Conservation (phyloP, 2,329 filamentous ascomycete species). For the Xylariaceae sp. region DNA sequence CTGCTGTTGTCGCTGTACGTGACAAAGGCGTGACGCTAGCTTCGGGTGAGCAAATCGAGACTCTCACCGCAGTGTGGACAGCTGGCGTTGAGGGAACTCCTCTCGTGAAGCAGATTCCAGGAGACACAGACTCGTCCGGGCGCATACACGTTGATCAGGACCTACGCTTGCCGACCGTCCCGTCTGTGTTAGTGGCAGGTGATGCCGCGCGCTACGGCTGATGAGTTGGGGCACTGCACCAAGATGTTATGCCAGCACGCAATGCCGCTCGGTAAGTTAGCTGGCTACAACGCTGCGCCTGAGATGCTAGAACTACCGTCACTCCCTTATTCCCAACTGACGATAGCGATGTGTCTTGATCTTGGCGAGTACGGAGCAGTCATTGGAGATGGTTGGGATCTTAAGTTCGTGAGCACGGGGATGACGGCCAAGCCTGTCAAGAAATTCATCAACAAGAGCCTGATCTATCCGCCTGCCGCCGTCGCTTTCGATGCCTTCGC, state of each 20-base stretch:
- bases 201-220: slow-evolving; percentile 13
- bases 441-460: slow-evolving; percentile 12
- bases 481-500: slow-evolving; percentile 8
- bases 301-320: slow-evolving; percentile 10
- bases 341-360: slow-evolving; percentile 13
- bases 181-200: slow-evolving; percentile 11
- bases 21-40: slow-evolving; percentile 12
- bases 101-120: slow-evolving; percentile 9
- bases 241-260: slow-evolving; percentile 19
- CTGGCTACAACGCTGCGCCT: slow-evolving; percentile 15
- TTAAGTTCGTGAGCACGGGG: neutral
- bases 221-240: slow-evolving; percentile 8
- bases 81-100: slow-evolving; percentile 14
- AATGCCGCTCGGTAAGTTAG: slow-evolving; percentile 11
- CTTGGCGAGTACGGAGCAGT: slow-evolving; percentile 12
- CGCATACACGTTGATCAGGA: slow-evolving; percentile 12
- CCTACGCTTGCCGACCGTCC: slow-evolving; percentile 10
- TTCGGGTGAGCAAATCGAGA: slow-evolving; percentile 17
- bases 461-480: slow-evolving; percentile 15
- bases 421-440: slow-evolving; percentile 9
- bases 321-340: slow-evolving; percentile 12
- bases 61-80: slow-evolving; percentile 16
- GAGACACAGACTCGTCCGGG: slow-evolving; percentile 9
- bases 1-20: slow-evolving; percentile 7
- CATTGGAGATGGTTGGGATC: slow-evolving; percentile 12